Evolutionary conservation across 2,329 filamentous ascomycete genomes (phyloP).

Genomic region (Simplicillium aogashimaense): DNA sequence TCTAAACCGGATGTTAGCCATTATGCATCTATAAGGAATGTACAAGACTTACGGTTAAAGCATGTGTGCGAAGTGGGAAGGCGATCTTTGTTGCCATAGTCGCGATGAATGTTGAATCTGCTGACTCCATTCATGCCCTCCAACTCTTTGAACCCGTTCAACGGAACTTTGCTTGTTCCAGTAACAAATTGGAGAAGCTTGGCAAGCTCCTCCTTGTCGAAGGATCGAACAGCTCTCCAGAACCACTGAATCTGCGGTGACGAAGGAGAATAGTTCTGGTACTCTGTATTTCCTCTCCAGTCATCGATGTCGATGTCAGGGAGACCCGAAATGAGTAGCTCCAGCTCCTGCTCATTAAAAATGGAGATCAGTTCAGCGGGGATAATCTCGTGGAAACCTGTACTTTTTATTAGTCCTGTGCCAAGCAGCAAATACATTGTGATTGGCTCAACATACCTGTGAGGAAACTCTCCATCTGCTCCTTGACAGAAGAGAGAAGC

Average conservation of each 20-base stretch:
- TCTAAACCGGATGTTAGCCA: conserved; percentile 44
- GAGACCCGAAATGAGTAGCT: conserved; percentile 89
- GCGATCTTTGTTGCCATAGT: conserved; percentile 93
- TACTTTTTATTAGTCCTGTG: conserved; percentile 1
- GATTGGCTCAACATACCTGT: conserved; percentile 45
- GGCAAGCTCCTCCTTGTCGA: conserved; percentile 96
- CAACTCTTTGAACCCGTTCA: conserved; percentile 97
- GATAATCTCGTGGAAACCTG: conserved; percentile 96
- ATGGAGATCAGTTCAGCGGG: conserved; percentile 89
- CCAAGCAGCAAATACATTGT: background rate
- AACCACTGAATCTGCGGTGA: conserved; percentile 99
- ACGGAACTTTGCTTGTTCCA: conserved; percentile 92
- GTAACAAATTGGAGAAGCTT: conserved; percentile 98
- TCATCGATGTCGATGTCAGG: conserved; percentile 97
- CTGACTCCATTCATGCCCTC: conserved; percentile 99
- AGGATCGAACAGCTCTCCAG: conserved; percentile 94
- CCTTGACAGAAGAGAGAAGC: conserved; percentile 81
- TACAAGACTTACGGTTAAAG: conserved; percentile 83
- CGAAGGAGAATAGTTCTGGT: conserved; percentile 91
- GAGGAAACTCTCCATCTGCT: conserved; percentile 89
- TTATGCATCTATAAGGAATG: conserved; percentile 13
- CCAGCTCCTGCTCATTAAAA: conserved; percentile 97
- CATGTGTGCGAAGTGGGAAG: conserved; percentile 95
- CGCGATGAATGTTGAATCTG: conserved; percentile 96
- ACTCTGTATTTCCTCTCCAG: conserved; percentile 98